Conservation (phyloP, 2,329 filamentous ascomycete species). For the Nemania sp. region DNA sequence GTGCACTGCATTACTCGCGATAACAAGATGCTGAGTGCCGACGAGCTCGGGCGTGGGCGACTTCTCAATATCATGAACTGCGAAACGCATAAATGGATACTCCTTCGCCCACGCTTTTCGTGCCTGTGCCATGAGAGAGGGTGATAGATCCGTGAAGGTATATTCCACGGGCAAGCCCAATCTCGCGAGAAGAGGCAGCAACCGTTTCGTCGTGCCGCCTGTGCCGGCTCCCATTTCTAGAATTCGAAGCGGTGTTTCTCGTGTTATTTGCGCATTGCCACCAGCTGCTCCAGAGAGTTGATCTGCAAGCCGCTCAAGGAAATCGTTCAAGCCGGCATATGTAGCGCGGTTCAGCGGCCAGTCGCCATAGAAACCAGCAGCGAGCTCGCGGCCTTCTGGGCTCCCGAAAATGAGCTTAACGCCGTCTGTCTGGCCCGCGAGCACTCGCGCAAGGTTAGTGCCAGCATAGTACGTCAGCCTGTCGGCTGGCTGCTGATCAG, state of each 20-base stretch:
- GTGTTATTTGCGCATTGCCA: too few species aligned
- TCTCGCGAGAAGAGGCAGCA: conserved; percentile 36
- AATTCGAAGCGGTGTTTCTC: not conserved
- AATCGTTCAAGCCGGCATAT: too few species aligned
- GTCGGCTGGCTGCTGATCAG: too few species aligned
- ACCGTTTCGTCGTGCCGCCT: conserved; percentile 44
- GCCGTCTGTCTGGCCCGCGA: conserved; percentile 41
- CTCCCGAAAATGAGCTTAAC: conserved; percentile 45
- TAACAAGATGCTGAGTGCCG: conserved; percentile 37
- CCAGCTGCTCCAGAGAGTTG: too few species aligned
- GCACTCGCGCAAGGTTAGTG: conserved; percentile 33
- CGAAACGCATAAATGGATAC: conserved; percentile 32
- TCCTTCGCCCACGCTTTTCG: conserved; percentile 33
- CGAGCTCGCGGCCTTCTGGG: conserved; percentile 40
- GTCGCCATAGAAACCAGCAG: conserved; percentile 43
- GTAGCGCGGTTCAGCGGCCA: conserved; percentile 40
- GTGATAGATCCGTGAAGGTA: conserved; percentile 49
- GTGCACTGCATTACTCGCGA: conserved; percentile 45
- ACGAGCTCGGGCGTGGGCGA: conserved; percentile 20
- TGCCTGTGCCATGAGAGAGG: conserved; percentile 37
- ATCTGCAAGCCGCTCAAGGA: too few species aligned
- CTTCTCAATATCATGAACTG: conserved; percentile 38
- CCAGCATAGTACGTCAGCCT: conserved; percentile 32
- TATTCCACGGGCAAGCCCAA: conserved; percentile 41
- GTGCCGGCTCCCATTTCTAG: conserved; percentile 10